Evolutionary conservation across 768 basidiomycete species (phyloP).

Genomic region (Termitomyces sp.): DNA sequence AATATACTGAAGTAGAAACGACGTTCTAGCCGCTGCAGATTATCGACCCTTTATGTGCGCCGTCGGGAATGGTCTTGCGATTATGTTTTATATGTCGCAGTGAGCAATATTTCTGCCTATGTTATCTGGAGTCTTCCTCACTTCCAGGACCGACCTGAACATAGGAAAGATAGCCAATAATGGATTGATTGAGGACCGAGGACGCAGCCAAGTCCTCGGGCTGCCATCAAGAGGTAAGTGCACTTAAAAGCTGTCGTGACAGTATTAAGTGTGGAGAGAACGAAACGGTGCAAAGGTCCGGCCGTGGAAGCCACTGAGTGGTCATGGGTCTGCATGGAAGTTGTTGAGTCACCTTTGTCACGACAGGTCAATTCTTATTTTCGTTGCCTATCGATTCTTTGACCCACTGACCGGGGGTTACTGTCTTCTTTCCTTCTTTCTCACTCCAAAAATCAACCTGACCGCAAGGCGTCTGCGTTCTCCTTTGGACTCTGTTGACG

Average conservation of each 20-base stretch:
- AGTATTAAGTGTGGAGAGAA: background rate
- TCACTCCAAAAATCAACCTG: background rate
- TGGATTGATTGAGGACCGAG: background rate
- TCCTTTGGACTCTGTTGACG: background rate
- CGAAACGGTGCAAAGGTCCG: background rate
- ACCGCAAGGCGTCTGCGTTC: background rate
- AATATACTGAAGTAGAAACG: background rate
- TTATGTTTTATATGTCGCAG: background rate
- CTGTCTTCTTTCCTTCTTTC: background rate
- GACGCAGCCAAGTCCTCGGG: background rate
- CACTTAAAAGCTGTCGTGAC: background rate
- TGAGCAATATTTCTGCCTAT: background rate
- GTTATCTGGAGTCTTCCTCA: background rate
- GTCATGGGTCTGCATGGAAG: background rate
- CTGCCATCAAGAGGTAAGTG: background rate
- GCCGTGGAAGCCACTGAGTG: background rate
- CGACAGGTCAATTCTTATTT: background rate
- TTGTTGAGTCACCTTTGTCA: background rate
- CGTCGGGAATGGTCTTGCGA: background rate
- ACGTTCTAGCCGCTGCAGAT: background rate
- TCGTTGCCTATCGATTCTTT: background rate
- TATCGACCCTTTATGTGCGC: background rate
- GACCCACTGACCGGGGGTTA: background rate
- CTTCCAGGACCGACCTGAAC: too few relatives aligned
- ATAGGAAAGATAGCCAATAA: too few relatives aligned